Base-by-base conservation (phyloP, 2,329 filamentous ascomycete genomes). In the Trichoderma atroviride region DNA sequence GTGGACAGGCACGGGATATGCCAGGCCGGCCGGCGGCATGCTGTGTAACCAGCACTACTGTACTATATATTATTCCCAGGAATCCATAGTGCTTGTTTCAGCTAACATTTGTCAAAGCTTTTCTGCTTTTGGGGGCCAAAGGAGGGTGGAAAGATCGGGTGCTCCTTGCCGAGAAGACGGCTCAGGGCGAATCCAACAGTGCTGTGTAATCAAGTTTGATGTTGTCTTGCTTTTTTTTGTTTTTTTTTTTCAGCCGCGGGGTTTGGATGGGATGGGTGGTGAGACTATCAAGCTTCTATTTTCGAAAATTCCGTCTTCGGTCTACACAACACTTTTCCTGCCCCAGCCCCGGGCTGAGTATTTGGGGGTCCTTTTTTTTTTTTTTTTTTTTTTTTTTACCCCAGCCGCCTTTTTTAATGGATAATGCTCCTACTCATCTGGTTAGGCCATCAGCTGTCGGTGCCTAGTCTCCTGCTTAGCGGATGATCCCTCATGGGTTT, bases 31-130 rank as follows among this genome's bases (percentile, higher is more conserved):
- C n/a, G 22, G 33, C 33, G 33, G 33, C 33, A 67, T 59, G 55
- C 63, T 67, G 63, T 67, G 63, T 67, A 59, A 67, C 63, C 55
- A 67, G 40, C 40, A n/a, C 40, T 43, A n/a, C 40, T 43, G 40
- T 43, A n/a, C 55, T 22, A 29, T 31, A 50, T 52, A 58, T 50
- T 47, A 29, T 52, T 50, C 22, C 11, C 11, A 29, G 47, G 11
- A 59, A 22, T 22, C 57, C 5, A 59, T n/a, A 29, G 24, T 40
- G 37, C 19, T 53, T 35, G 52, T 53, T 55, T 64, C 61, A 58
- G 53, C 55, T 40, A 27, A 47, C 27, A 27, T 47, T 43, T 47
- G 52, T 57, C 16, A 58, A 52, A n/a, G 40, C 40, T 9, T 43
- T 43, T 43, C 40, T 43, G 40, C 24, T 43, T 43, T 55, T 59